phyloP scores from a whole-genome alignment of 495 filamentous ascomycete genomes.

The Neurospora sp. region DNA sequence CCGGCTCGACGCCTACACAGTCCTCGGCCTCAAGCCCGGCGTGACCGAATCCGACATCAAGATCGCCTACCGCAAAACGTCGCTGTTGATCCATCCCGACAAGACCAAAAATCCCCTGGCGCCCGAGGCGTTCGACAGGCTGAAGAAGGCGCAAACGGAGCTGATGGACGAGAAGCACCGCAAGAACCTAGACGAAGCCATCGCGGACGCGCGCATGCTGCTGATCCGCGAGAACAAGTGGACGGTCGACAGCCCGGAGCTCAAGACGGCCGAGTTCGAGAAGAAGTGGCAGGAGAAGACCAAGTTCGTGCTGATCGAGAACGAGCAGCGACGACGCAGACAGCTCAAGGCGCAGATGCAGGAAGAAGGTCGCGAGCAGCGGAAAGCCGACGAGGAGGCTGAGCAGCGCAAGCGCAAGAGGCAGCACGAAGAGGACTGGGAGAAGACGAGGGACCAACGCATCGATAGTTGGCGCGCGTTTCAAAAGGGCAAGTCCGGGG shows the following conservation, averaged over 20 bases:
- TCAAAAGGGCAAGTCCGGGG: conserved; percentile 53
- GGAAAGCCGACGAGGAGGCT: conserved; percentile 76
- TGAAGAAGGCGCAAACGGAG: conserved; percentile 86
- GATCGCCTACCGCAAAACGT: conserved; percentile 84
- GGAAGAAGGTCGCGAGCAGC: conserved; percentile 88
- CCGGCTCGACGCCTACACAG: conserved; percentile 82
- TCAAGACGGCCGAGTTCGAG: conserved; percentile 71
- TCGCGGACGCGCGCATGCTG: conserved; percentile 89
- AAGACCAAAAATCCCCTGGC: conserved; percentile 88
- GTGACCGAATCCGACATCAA: conserved; percentile 96
- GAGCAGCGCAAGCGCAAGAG: conserved; percentile 84
- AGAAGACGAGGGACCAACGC: conserved; percentile 77
- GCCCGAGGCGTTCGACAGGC: conserved; percentile 90
- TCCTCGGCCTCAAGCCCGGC: conserved; percentile 92
- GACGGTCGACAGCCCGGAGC: conserved; percentile 76
- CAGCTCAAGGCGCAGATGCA: conserved; percentile 91
- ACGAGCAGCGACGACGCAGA: conserved; percentile 71
- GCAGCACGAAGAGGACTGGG: conserved; percentile 88
- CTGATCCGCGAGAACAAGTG: conserved; percentile 89
- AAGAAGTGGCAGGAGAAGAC: conserved; percentile 84
- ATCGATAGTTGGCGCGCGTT: conserved; percentile 95
- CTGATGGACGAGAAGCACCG: conserved; percentile 93
- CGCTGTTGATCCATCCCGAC: conserved; percentile 95
- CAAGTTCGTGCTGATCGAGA: conserved; percentile 84
- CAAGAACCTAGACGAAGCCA: conserved; percentile 78